These are phyloP conservation scores for Paecilomyces sp. DNA, from an alignment of 2,329 filamentous ascomycete species.

Conservation along the genomic window DNA sequence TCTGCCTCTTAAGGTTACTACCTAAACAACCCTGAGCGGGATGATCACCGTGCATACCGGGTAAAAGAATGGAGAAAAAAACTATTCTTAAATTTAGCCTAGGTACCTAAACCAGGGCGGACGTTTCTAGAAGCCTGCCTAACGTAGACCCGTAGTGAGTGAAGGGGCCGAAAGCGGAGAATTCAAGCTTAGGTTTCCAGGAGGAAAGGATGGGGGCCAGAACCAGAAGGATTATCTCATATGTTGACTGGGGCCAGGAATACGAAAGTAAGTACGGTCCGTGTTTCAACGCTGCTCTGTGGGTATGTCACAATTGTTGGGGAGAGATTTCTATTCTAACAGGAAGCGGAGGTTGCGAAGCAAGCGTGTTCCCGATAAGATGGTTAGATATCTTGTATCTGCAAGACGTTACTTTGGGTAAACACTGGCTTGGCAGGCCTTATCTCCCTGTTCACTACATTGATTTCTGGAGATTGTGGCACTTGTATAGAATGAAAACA, in stretches of 20 bases:
- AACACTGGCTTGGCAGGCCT: too few species aligned
- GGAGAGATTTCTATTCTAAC: too few species aligned
- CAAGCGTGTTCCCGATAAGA: background rate
- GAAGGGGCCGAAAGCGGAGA: background rate
- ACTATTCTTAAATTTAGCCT: background rate
- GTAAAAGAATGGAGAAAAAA: background rate
- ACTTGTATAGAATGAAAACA: background rate
- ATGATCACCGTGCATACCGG: background rate
- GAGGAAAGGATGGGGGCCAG: background rate
- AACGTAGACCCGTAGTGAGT: background rate
- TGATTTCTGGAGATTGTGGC: background rate
- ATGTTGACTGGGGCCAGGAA: background rate
- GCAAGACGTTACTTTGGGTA: background rate
- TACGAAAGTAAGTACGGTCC: background rate
- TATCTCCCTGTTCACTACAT: too few species aligned
- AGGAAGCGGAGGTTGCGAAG: too few species aligned
- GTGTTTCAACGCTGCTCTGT: background rate
- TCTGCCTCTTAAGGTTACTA: too few species aligned
- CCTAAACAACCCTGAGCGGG: too few species aligned
- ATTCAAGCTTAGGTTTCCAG: background rate
- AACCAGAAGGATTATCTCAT: background rate
- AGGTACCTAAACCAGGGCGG: background rate
- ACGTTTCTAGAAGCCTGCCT: background rate
- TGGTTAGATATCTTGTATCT: background rate
- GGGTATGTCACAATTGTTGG: background rate